Percentiles rank a stretch among this genome's conserved stretches.
phyloP scores from a whole-genome alignment of 176 grass and related monocot genomes.

The Avena sativa region DNA sequence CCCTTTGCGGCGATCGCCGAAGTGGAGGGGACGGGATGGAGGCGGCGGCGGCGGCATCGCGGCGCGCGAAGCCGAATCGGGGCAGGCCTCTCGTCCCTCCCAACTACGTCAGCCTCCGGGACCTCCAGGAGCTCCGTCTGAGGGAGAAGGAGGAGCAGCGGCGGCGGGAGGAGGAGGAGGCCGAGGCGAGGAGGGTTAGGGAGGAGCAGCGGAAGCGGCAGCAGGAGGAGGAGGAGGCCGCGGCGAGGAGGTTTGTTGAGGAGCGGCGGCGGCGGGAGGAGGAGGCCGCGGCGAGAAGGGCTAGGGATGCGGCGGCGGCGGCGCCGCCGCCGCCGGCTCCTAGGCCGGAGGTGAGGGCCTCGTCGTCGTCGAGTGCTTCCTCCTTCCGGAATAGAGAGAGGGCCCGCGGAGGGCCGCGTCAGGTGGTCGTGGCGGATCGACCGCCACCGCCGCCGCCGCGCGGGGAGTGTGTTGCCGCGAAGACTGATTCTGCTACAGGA shows the following conservation, averaged over 20 bases:
- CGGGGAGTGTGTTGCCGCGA: neutral
- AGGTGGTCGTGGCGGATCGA: constrained; percentile 30
- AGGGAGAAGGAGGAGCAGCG: constrained; percentile 44
- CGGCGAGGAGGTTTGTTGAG: neutral
- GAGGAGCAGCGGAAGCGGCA: constrained; percentile 12
- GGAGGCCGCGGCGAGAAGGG: neutral
- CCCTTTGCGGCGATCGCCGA: constrained; percentile 26
- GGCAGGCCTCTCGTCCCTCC: constrained; percentile 45
- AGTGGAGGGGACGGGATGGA: constrained; percentile 42
- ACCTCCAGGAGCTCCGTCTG: constrained; percentile 50
- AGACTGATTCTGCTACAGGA: neutral
- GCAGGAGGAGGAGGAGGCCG: constrained; percentile 23
- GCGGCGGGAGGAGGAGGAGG: constrained; percentile 14
- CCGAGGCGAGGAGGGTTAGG: neutral
- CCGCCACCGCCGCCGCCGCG: neutral
- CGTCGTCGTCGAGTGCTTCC: neutral
- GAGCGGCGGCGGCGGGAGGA: constrained; percentile 32
- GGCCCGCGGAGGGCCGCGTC: neutral
- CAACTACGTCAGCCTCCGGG: constrained; percentile 58
- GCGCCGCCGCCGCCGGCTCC: neutral
- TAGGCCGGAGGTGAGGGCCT: neutral
- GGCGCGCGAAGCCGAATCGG: constrained; percentile 22
- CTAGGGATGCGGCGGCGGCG: neutral
- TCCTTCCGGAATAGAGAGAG: constrained; percentile 6
- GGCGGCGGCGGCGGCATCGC: neutral